Evolutionary conservation across 768 basidiomycete genomes (phyloP).

Genomic region (Sporobolomyces phaffii): DNA sequence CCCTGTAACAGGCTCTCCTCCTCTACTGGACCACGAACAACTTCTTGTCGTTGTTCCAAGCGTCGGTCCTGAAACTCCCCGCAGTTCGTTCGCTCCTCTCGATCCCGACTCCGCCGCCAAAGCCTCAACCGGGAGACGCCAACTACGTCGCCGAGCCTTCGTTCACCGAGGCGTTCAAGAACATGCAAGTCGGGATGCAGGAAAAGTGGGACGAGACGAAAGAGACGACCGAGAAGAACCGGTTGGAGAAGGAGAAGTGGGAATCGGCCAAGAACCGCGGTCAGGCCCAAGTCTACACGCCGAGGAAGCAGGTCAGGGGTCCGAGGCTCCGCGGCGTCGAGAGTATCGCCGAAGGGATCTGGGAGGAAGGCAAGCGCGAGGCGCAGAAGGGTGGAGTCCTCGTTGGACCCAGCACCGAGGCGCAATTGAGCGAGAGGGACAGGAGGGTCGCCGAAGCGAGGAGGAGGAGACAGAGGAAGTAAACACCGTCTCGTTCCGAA

Average conservation of each 20-base stretch:
- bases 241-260: not conserved
- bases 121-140: slow-evolving; percentile 32
- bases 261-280: not conserved
- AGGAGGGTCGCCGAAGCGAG: slow-evolving; percentile 24
- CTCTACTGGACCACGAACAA: slow-evolving; percentile 58
- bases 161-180: slow-evolving; percentile 36
- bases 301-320: not conserved
- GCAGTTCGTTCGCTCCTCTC: slow-evolving; percentile 47
- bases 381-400: slow-evolving; percentile 7
- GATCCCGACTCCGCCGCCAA: slow-evolving; percentile 40
- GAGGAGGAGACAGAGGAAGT: slow-evolving; percentile 18
- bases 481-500: no score
- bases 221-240: slow-evolving; percentile 9
- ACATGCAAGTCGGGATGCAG: slow-evolving; percentile 16
- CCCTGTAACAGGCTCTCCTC: slow-evolving; percentile 53
- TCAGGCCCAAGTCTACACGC: slow-evolving; percentile 17
- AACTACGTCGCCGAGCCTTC: slow-evolving; percentile 35
- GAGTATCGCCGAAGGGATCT: slow-evolving; percentile 6
- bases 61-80: slow-evolving; percentile 51
- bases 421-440: slow-evolving; percentile 11
- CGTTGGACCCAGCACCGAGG: slow-evolving; percentile 4
- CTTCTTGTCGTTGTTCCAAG: slow-evolving; percentile 54
- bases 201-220: slow-evolving; percentile 34
- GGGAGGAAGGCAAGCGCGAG: not conserved
- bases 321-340: not conserved